Percentiles rank a stretch among this genome's conserved stretches.
phyloP scores from a whole-genome alignment of 345 rosid species.

The Citrus hindsii region DNA sequence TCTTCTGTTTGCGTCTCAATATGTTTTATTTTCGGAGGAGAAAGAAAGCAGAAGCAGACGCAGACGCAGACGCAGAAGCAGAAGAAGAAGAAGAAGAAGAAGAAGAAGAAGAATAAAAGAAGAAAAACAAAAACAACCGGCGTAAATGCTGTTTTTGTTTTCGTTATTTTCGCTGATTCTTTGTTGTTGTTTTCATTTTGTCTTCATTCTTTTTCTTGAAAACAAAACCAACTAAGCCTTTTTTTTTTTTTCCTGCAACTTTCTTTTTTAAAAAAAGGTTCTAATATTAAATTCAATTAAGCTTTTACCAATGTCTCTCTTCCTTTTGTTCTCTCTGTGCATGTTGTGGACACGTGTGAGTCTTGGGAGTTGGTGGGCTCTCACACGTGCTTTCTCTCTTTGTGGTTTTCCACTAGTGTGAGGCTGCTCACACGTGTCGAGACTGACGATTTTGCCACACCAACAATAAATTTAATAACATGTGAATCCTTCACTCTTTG shows the following conservation, averaged over 20 bases:
- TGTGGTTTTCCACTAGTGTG: background rate
- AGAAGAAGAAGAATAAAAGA: background rate
- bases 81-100: background rate
- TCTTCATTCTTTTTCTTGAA: conserved; percentile 8
- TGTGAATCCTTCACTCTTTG: background rate
- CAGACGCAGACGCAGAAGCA: background rate
- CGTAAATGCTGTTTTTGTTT: conserved; percentile 6
- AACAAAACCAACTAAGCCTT: background rate
- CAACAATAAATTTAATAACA: background rate
- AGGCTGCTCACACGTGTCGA: background rate
- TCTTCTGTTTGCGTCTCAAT: background rate
- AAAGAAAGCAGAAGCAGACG: background rate
- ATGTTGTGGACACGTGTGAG: background rate
- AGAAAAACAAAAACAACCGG: background rate
- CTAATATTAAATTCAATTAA: too few relatives aligned
- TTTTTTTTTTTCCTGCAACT: background rate
- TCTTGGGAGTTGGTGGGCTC: background rate
- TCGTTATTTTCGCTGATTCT: background rate
- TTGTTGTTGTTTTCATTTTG: conserved; percentile 9
- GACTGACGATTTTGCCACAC: background rate
- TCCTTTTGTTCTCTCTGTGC: background rate
- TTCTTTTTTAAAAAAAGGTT: background rate
- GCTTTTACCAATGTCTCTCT: background rate
- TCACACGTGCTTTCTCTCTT: background rate
- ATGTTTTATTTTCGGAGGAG: conserved; percentile 9